Evolutionary conservation across 2,329 filamentous ascomycete genomes (phyloP).

Genomic region (Xylaria sp.): DNA sequence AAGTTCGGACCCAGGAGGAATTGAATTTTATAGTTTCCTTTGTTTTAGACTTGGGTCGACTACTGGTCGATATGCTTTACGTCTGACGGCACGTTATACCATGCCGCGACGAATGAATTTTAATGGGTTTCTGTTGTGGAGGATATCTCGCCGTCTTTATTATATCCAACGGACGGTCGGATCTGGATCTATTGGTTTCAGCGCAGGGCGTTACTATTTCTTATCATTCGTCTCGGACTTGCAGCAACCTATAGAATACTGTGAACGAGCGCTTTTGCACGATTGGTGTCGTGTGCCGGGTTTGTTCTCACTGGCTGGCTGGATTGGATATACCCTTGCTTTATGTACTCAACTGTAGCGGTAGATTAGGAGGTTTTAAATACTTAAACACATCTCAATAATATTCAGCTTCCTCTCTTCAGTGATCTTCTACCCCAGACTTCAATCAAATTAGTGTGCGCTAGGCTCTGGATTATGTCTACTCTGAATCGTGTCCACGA

Average conservation of each 20-base stretch:
- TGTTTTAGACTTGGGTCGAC: conserved; percentile 27
- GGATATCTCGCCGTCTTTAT: conserved; percentile 3
- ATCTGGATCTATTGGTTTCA: conserved; percentile 20
- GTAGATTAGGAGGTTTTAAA: conserved; percentile 21
- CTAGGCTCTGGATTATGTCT: not conserved
- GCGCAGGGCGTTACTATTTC: conserved; percentile 35
- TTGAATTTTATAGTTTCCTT: conserved; percentile 29
- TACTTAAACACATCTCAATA: not conserved
- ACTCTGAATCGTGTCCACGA: not conserved
- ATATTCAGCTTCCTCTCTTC: not conserved
- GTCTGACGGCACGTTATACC: conserved; percentile 9
- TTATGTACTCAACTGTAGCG: conserved; percentile 32
- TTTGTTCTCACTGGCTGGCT: conserved; percentile 36
- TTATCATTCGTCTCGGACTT: conserved; percentile 21
- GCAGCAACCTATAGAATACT: conserved; percentile 36
- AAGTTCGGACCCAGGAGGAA: conserved; percentile 31
- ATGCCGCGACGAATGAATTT: conserved; percentile 9
- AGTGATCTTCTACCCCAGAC: not conserved
- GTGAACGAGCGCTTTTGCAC: conserved; percentile 10
- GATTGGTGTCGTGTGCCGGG: conserved; percentile 25
- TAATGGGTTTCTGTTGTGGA: conserved; percentile 27
- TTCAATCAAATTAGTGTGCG: not conserved
- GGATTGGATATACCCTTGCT: conserved; percentile 41
- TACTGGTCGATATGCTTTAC: not conserved
- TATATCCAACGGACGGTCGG: conserved; percentile 4